These are phyloP conservation scores for Volvox africanus DNA, from an alignment of 139 green algal species.

Conservation along the genomic window DNA sequence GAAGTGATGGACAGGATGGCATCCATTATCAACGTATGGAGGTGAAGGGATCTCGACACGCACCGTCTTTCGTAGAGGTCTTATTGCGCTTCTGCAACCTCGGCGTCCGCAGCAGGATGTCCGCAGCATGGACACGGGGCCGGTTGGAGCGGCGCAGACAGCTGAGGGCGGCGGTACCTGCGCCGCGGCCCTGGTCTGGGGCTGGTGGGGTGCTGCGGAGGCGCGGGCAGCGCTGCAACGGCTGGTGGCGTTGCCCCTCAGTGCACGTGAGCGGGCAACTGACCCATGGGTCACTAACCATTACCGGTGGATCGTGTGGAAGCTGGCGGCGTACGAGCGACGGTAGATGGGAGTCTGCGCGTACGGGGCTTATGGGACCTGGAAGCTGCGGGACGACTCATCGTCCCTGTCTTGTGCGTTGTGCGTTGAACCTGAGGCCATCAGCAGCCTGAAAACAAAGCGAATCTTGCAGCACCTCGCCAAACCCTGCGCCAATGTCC, in stretches of 20 bases:
- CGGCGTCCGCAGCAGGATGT: not conserved
- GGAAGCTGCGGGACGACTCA: too few species aligned
- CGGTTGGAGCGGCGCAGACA: not conserved
- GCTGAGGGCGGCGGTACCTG: not conserved
- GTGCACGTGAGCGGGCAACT: constrained; percentile 32
- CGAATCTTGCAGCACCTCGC: too few species aligned
- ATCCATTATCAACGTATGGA: too few species aligned
- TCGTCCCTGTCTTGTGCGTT: too few species aligned
- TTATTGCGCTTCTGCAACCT: too few species aligned
- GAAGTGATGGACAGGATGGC: too few species aligned
- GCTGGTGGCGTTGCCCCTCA: not conserved
- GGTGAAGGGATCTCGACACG: too few species aligned
- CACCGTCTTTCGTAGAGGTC: too few species aligned
- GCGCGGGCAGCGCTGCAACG: constrained; percentile 15
- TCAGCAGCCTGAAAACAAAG: too few species aligned
- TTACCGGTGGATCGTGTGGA: constrained; percentile 83
- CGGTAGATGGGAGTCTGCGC: not conserved
- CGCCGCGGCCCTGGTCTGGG: not conserved
- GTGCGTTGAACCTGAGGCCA: too few species aligned
- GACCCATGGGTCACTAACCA: constrained; percentile 76
- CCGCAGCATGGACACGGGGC: too few species aligned
- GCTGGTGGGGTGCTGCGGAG: constrained; percentile 35
- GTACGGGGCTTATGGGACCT: not conserved
- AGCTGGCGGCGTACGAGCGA: constrained; percentile 73
- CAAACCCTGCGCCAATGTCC: too few species aligned